These are phyloP conservation scores for Zygoascus meyerae DNA, from an alignment of 1,139 yeast genomes.

Conservation along the genomic window DNA sequence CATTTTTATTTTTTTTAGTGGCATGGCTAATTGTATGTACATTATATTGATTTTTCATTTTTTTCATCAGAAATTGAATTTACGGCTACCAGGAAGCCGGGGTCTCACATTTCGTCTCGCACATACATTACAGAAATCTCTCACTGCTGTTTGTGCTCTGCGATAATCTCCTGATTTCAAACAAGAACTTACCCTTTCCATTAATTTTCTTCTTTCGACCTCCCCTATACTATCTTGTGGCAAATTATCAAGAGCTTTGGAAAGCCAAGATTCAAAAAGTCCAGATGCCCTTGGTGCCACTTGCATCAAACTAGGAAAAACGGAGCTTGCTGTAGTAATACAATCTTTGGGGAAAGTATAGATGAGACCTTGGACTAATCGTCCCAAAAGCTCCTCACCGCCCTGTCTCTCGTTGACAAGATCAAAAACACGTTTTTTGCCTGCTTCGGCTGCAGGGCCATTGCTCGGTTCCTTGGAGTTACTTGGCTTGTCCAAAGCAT, in stretches of 20 bases:
- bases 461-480: slow-evolving; percentile 40
- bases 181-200: slow-evolving; percentile 53
- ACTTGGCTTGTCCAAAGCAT: slow-evolving; percentile 82
- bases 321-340: slow-evolving; percentile 69
- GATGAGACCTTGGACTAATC: slow-evolving; percentile 60
- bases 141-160: slow-evolving; percentile 61
- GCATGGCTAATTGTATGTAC: not conserved
- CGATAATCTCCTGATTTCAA: slow-evolving; percentile 66
- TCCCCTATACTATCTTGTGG: slow-evolving; percentile 55
- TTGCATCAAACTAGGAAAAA: slow-evolving; percentile 60
- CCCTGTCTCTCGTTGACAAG: slow-evolving; percentile 38
- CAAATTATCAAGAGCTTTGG: slow-evolving; percentile 47
- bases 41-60: not conserved
- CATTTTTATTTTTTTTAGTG: not conserved
- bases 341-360: slow-evolving; percentile 68
- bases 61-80: slow-evolving; percentile 4
- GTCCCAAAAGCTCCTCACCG: slow-evolving; percentile 53
- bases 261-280: slow-evolving; percentile 48
- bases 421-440: slow-evolving; percentile 45
- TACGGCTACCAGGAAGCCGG: slow-evolving; percentile 27
- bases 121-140: slow-evolving; percentile 79
- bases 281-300: slow-evolving; percentile 28
- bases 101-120: slow-evolving; percentile 67
- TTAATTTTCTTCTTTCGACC: slow-evolving; percentile 59
- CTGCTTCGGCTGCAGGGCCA: slow-evolving; percentile 38